Percentiles rank a stretch among this genome's conserved stretches.
Evolutionary conservation across 192 early-diverging fungal genomes (phyloP).

Genomic region (Helicostylum pulchrum): DNA sequence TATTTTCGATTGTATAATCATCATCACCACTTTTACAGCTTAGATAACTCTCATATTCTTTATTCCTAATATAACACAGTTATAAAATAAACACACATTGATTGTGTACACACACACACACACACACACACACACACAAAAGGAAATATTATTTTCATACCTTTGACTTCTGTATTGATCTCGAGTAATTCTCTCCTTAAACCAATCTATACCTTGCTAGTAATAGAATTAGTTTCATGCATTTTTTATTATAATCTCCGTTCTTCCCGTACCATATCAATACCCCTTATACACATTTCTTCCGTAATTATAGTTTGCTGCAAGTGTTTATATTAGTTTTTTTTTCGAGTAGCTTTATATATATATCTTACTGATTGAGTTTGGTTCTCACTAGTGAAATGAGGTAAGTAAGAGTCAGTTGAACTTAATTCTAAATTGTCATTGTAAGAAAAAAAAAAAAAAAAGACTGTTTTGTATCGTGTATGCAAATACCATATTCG

Average conservation of each 20-base stretch:
- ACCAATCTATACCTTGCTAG: conserved; percentile 43
- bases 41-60: conserved; percentile 17
- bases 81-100: too few species aligned
- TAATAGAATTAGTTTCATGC: neutral
- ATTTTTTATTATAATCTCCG: neutral
- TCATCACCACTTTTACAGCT: conserved; percentile 22
- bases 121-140: too few species aligned
- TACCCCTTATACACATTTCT: conserved; percentile 27
- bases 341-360: too few species aligned
- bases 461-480: too few species aligned
- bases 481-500: too few species aligned
- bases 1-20: conserved; percentile 12
- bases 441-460: too few species aligned
- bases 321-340: too few species aligned
- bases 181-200: conserved; percentile 20
- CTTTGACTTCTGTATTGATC: conserved; percentile 36
- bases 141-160: conserved; percentile 6
- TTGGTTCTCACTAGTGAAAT: too few species aligned
- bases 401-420: too few species aligned
- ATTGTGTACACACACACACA: too few species aligned
- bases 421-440: too few species aligned
- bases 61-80: neutral
- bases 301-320: conserved; percentile 16
- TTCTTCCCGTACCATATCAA: conserved; percentile 32
- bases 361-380: too few species aligned